Evolutionary conservation across 2,329 filamentous ascomycete species (phyloP), one percentile per base, ranked within the genome.

Genomic region (Phaeoacremonium minimum): DNA sequence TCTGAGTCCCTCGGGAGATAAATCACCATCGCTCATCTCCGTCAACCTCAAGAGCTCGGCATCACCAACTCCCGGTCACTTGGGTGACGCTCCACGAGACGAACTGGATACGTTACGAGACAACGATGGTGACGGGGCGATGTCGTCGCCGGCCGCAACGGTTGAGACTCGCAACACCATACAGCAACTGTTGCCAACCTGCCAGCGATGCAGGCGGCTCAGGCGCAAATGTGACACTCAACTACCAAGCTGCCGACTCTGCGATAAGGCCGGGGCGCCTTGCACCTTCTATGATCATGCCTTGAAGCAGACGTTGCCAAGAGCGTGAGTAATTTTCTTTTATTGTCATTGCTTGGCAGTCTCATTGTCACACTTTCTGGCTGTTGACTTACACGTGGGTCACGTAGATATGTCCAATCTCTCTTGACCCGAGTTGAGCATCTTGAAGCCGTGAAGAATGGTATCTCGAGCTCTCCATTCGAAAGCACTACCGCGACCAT

Each of bases 151-250:
- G 8, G 15, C 14, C 16, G 30, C n/a, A 12, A 14, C 30, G 9
- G 30, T 11, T 12, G 15, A 14, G 29, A 32, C 14, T 14, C 14
- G 8, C 15, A 14, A 17, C 30, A 4, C 9, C 14, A 15, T 46
- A 7, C 44, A 44, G 28, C 41, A 44, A 20, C 31, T 41, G 15
- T 33, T 46, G 18, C 44, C 44, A 1, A 44, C 44, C 3, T 46
- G 44, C 18, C 44, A 44, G 11, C 38, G 44, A 11, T 46, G 44
- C 14, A 38, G 44, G 3, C 44, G 38, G 0, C 41, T 46, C 7
- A 38, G 44, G 8, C 41, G 44, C 17, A 44, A 40, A 18, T 44
- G 42, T 32, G 44, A 46, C 26, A 44, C 44, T 6, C 39, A 44
- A 30, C 42, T 46, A 9, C 44, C 44, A 11, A 29, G 31, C 36